Evolutionary conservation across 805 yeast genomes (phyloP).

Genomic region (Metschnikowia arizonensis): DNA sequence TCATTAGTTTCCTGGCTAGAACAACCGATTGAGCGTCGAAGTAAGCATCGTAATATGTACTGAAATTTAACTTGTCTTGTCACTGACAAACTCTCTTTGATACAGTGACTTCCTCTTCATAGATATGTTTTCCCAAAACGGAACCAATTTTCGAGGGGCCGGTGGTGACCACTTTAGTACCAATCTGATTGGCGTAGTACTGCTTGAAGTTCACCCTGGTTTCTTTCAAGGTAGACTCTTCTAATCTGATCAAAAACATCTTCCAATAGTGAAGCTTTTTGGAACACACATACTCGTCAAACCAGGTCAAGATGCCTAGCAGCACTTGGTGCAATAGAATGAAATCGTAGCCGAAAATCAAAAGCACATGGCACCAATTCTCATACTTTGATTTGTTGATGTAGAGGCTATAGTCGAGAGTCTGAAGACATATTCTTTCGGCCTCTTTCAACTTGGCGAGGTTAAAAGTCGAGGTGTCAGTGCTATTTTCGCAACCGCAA

Average conservation of each 20-base stretch:
- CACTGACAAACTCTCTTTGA: conserved; percentile 12
- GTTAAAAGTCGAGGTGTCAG: conserved; percentile 30
- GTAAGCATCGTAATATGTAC: neutral
- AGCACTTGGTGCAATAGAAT: conserved; percentile 33
- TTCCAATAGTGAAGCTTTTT: conserved; percentile 17
- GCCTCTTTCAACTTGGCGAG: conserved; percentile 45
- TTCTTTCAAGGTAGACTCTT: conserved; percentile 11
- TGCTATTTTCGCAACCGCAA: conserved; percentile 46
- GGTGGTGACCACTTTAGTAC: conserved; percentile 16
- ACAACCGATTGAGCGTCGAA: too few relatives aligned
- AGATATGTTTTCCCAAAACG: conserved; percentile 16
- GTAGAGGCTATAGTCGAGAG: conserved; percentile 55
- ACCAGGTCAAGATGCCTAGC: conserved; percentile 18
- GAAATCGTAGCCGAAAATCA: conserved; percentile 43
- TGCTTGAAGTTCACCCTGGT: conserved; percentile 17
- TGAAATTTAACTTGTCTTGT: neutral
- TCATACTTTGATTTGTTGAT: conserved; percentile 47
- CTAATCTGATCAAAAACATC: conserved; percentile 16
- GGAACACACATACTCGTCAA: conserved; percentile 10
- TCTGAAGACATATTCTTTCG: conserved; percentile 51
- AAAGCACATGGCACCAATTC: conserved; percentile 42
- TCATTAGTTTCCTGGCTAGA: too few relatives aligned
- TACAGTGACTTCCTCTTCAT: conserved; percentile 8
- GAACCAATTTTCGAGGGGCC: conserved; percentile 12
- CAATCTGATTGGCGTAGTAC: conserved; percentile 20